Conservation (phyloP, 2,329 filamentous ascomycete species). For the Plenodomus lindquistii region DNA sequence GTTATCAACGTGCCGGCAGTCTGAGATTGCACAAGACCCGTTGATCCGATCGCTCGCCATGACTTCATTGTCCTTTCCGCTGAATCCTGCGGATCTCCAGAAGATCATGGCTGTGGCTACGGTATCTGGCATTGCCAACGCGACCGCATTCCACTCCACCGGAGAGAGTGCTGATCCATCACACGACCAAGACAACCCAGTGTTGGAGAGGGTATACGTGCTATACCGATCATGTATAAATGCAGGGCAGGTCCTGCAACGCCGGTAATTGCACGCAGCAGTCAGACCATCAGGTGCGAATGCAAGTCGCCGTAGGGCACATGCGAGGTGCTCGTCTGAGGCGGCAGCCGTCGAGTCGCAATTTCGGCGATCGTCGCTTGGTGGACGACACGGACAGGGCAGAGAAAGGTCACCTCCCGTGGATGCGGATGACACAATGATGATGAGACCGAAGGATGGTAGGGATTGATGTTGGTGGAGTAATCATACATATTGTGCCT, state of each 20-base stretch:
- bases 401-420: neutral
- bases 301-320: conserved; percentile 9
- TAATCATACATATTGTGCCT: neutral
- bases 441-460: neutral
- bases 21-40: conserved; percentile 9
- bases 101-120: conserved; percentile 1
- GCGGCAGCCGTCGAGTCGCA: conserved; percentile 24
- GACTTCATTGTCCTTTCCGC: neutral
- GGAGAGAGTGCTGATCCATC: conserved; percentile 9
- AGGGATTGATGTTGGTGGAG: neutral
- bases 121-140: neutral
- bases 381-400: conserved; percentile 13
- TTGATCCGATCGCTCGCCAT: neutral
- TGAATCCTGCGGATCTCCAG: neutral
- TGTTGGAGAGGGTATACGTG: neutral
- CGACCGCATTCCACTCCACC: neutral
- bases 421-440: neutral
- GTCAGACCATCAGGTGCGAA: conserved; percentile 17
- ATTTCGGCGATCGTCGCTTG: conserved; percentile 26
- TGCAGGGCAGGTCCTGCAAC: conserved; percentile 4
- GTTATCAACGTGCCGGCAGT: conserved; percentile 9
- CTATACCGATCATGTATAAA: neutral
- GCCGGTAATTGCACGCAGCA: conserved; percentile 23
- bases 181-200: conserved; percentile 1
- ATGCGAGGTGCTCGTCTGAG: conserved; percentile 16